A percentile compares a stretch with the other conserved stretches of the same genome.
phyloP scores from a whole-genome alignment of 163 green algal species.

The Scenedesmus sp. region DNA sequence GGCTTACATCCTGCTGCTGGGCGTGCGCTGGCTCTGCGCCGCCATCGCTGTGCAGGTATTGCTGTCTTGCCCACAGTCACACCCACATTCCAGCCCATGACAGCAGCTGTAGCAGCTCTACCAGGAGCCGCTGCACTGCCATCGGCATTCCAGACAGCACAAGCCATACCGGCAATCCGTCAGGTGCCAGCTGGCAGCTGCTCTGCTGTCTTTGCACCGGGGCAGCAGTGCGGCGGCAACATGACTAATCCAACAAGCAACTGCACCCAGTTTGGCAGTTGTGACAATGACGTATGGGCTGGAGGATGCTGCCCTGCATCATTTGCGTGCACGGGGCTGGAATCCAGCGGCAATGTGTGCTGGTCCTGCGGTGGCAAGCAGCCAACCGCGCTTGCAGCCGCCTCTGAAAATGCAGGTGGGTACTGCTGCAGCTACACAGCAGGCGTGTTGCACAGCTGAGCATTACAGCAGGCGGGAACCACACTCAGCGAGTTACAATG shows the following conservation, averaged over 20 bases:
- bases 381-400: not conserved
- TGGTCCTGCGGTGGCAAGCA: constrained; percentile 43
- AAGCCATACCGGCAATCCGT: not conserved
- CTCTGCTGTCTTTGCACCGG: constrained; percentile 7
- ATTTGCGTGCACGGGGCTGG: not conserved
- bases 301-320: constrained; percentile 43
- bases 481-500: too few species aligned
- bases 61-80: constrained; percentile 37
- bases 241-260: constrained; percentile 13
- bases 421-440: not conserved
- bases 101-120: not conserved
- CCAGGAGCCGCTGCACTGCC: not conserved
- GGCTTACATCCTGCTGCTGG: not conserved
- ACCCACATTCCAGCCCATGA: not conserved
- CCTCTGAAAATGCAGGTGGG: not conserved
- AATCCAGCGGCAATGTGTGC: not conserved
- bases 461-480: not conserved
- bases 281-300: constrained; percentile 30
- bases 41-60: not conserved
- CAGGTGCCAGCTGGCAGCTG: not conserved
- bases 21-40: not conserved
- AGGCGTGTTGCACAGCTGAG: not conserved
- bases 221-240: constrained; percentile 56
- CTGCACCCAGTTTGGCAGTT: constrained; percentile 49
- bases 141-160: not conserved